Base-by-base conservation (phyloP, 306 rosid species). In the Alnus glutinosa region DNA sequence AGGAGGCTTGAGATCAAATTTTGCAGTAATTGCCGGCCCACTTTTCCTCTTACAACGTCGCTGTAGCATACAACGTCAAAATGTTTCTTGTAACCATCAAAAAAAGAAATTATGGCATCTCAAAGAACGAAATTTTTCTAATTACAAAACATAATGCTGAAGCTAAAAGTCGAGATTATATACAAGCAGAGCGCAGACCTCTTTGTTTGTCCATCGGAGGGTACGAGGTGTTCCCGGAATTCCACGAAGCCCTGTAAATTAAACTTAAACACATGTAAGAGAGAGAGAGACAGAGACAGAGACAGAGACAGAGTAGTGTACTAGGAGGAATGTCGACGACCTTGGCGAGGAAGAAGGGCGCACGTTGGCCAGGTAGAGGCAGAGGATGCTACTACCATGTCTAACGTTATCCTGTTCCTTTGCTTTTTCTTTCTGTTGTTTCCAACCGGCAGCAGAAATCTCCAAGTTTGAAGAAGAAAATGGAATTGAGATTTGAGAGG, bases 1-100 rank as follows among this genome's bases (percentile, higher is more conserved):
- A 10, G 97, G 98, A 64, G 97, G 98, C 82, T 86, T 87, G 72
- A 92, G 83, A 80, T 92, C 97, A 78, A 94, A 81, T 73, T 76
- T 85, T 34, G 97, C 89, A 75, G 83, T 78, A 73, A 88, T 87
- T 83, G 75, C 13, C 19, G 49, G 36, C 18, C 79, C 81, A 55
- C 73, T 80, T 77, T 84, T 90, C 77, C 83, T 79, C 55, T 49
- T 76, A 74, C 87, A 83, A 54, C 80, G 83, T 77, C 83, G 83
- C 96, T 94, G 89, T 78, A 74, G 64, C 16, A 78, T 75, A 70
- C 47, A 78, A 73, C 78, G 71, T 44, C 2, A 59, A 59, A 42
- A 59, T 28, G 37, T 69, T 74, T 69, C 63, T 72, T 34, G 49
- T 44, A 69, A 52, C 37, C 42, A 71, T 3, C 42, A n/a, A 62